Percentiles rank a stretch among this genome's conserved stretches.
phyloP scores from a whole-genome alignment of 108 stramenopile genomes.

The Nannochloropsis gaditana region DNA sequence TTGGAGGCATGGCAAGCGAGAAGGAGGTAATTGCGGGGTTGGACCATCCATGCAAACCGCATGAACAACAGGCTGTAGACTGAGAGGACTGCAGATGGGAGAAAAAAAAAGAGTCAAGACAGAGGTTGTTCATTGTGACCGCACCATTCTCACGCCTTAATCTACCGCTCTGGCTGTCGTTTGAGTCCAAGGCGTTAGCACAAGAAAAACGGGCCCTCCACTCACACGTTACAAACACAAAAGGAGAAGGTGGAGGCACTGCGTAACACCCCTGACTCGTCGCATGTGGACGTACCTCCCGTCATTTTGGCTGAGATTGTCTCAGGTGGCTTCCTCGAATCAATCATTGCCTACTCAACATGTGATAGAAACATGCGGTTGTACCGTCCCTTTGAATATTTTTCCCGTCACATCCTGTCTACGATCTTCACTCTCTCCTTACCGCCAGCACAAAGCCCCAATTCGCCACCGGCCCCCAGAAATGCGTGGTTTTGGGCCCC shows the following conservation, averaged over 20 bases:
- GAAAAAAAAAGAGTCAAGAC: neutral
- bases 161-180: too few species aligned
- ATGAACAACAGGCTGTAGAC: conserved; percentile 45
- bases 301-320: conserved; percentile 48
- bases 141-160: too few species aligned
- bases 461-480: conserved; percentile 47
- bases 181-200: too few species aligned
- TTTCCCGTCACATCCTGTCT: neutral
- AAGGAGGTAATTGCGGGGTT: conserved; percentile 51
- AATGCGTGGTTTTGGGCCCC: conserved; percentile 33
- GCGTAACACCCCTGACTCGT: neutral
- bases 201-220: too few species aligned
- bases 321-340: conserved; percentile 46
- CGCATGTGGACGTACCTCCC: neutral
- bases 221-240: neutral
- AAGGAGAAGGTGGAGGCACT: neutral
- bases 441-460: conserved; percentile 50
- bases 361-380: neutral
- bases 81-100: conserved; percentile 22
- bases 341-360: conserved; percentile 23
- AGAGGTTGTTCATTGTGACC: neutral
- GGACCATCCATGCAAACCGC: conserved; percentile 50
- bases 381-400: neutral
- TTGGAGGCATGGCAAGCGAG: conserved; percentile 51
- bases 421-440: neutral